Evolutionary conservation across 1,139 yeast genomes (phyloP).

Genomic region (Suhomyces bolitotheri): DNA sequence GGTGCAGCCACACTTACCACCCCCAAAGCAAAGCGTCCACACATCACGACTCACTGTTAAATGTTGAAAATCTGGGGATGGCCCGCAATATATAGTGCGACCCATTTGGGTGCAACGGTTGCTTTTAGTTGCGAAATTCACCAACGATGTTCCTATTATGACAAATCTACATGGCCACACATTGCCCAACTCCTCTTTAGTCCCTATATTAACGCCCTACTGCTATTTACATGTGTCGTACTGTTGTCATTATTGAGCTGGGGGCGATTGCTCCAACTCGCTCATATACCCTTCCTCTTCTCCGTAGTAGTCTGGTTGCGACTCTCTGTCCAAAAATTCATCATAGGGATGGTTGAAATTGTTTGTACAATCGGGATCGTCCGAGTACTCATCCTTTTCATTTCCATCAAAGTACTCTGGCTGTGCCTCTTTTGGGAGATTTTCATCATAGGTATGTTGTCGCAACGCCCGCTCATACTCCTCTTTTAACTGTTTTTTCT

Average conservation of each 20-base stretch:
- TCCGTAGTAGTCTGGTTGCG: conserved; percentile 25
- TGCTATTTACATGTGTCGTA: too few species aligned
- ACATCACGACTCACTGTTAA: too few species aligned
- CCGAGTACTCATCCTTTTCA: conserved; percentile 34
- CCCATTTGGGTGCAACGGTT: too few species aligned
- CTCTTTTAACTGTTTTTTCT: conserved; percentile 7
- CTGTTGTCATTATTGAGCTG: too few species aligned
- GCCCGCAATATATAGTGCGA: too few species aligned
- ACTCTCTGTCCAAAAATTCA: conserved; percentile 30
- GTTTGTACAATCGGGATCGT: conserved; percentile 36
- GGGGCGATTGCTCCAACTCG: too few species aligned
- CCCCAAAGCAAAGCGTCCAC: conserved; percentile 48
- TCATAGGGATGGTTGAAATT: conserved; percentile 41
- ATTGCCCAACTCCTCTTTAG: not conserved
- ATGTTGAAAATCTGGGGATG: not conserved
- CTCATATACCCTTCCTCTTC: conserved; percentile 2
- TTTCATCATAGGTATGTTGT: conserved; percentile 34
- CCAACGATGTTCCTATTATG: too few species aligned
- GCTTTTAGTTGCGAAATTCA: too few species aligned
- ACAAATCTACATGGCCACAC: too few species aligned
- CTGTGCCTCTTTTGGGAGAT: conserved; percentile 37
- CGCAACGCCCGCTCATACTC: not conserved
- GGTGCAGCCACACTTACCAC: conserved; percentile 34
- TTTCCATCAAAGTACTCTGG: conserved; percentile 42
- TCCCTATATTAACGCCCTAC: too few species aligned